Base-by-base conservation (phyloP, 2,329 filamentous ascomycete genomes). In the Diplodia seriata region DNA sequence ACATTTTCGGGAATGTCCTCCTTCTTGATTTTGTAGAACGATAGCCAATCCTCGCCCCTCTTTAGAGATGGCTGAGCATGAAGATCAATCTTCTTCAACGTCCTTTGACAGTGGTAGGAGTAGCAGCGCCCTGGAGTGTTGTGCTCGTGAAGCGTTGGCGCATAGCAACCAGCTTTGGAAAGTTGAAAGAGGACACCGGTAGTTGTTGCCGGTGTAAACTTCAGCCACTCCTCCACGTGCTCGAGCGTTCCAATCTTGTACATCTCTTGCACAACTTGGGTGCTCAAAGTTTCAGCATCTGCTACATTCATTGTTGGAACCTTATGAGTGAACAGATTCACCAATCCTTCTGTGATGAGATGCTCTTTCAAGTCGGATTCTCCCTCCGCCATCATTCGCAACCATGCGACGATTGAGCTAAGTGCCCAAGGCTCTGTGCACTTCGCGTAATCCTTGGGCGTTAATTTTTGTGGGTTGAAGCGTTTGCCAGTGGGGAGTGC, bases 281-380 rank as follows among this genome's bases (percentile, higher is more conserved):
- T 86, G 70, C 92, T 92, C 63, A 99, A 84, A 0, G 90, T 90
- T 77, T 99, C 95, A 0, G 95, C 95, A 82, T 99, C 96, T 6
- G 94, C 94, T 51, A 95, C 94, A 73, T 99, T 98, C 93, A 99
- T 97, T 0, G 93, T 99, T 0, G 95, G 94, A 0, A 99, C 93
- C 79, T 97, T 98, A 80, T 92, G 87, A 1, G 92, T 97, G 77
- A 99, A 98, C 7, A 99, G 83, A 36, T 90, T 91, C 51, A 97
- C 89, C 51, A 99, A 85, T 2, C 92, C 94, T 72, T 98, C 94
- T 68, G 93, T 90, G 63, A 99, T 89, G 1, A 91, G 90, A 74
- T 93, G 91, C 75, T 91, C 88, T 76, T 91, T 93, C 56, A 99
- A 82, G 78, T 99, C 93, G 12, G 90, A 89, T 75, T 97, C 94